Percentiles rank a stretch among this genome's conserved stretches.
Conservation (phyloP, 371 early-diverging fungal genomes). For the Mortierella sp. region DNA sequence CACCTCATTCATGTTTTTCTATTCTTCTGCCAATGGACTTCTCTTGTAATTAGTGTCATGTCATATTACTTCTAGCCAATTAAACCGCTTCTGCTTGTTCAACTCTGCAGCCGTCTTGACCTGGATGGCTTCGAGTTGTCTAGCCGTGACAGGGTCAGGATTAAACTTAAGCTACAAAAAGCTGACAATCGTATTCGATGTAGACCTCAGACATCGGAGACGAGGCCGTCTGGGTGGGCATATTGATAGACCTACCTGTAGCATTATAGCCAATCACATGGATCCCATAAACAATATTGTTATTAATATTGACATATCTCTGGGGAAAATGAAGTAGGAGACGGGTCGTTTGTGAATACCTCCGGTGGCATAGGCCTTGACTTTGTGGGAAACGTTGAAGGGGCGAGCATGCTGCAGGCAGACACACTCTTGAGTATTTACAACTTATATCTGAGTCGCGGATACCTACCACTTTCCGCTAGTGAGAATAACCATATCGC, state of each 20-base stretch:
- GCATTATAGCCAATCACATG: constrained; percentile 5
- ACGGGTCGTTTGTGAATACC: constrained; percentile 29
- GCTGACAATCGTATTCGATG: background rate
- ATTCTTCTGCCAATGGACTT: too few relatives aligned
- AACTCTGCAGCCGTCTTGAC: background rate
- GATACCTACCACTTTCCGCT: constrained; percentile 32
- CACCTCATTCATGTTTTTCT: too few relatives aligned
- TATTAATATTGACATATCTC: constrained; percentile 18
- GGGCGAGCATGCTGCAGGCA: constrained; percentile 38
- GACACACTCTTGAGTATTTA: constrained; percentile 11
- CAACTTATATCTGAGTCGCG: too few relatives aligned
- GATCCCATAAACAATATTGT: constrained; percentile 13
- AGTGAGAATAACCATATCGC: constrained; percentile 39
- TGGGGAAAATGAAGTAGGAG: constrained; percentile 38
- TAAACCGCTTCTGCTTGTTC: background rate
- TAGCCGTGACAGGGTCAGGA: background rate
- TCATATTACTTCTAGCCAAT: too few relatives aligned
- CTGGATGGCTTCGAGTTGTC: background rate
- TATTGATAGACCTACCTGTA: constrained; percentile 4
- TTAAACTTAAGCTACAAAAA: background rate
- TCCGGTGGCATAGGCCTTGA: constrained; percentile 34
- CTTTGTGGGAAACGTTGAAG: constrained; percentile 18
- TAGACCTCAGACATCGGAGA: constrained; percentile 33
- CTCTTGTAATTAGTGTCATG: too few relatives aligned
- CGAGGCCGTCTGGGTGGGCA: constrained; percentile 11